Evolutionary conservation across 495 filamentous ascomycete genomes (phyloP).

Genomic region (Podospora australis): DNA sequence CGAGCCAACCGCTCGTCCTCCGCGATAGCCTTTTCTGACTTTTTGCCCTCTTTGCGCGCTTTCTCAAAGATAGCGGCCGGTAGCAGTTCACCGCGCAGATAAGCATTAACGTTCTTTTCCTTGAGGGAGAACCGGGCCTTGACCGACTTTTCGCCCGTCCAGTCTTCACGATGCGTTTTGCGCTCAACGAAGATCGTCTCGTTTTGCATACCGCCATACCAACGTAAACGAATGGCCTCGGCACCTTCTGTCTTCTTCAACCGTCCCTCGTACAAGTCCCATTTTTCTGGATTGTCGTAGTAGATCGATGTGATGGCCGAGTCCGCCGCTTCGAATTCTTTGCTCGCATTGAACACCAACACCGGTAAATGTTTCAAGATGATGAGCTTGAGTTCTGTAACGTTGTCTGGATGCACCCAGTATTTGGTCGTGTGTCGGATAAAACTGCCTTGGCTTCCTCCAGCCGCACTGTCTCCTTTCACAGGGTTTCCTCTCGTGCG

Average conservation of each 20-base stretch:
- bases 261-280: slow-evolving; percentile 88
- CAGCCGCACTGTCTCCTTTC: slow-evolving; percentile 84
- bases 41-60: slow-evolving; percentile 88
- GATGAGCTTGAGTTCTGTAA: slow-evolving; percentile 95
- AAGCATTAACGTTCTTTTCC: slow-evolving; percentile 95
- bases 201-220: slow-evolving; percentile 94
- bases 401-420: slow-evolving; percentile 98
- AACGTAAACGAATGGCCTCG: slow-evolving; percentile 90
- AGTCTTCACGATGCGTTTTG: slow-evolving; percentile 97
- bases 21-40: slow-evolving; percentile 79
- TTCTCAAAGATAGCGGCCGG: slow-evolving; percentile 87
- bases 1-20: slow-evolving; percentile 83
- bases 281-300: slow-evolving; percentile 88
- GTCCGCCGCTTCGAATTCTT: slow-evolving; percentile 87
- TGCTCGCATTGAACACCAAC: slow-evolving; percentile 93
- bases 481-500: slow-evolving; percentile 87
- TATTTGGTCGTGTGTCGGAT: slow-evolving; percentile 97
- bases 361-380: slow-evolving; percentile 97
- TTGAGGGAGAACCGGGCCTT: slow-evolving; percentile 93
- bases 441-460: slow-evolving; percentile 91
- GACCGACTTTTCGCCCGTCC: slow-evolving; percentile 98
- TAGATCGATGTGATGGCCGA: slow-evolving; percentile 97
- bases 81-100: slow-evolving; percentile 70
- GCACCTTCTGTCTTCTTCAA: slow-evolving; percentile 97
- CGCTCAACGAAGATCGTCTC: slow-evolving; percentile 96